Base-by-base conservation (phyloP, 2,329 filamentous ascomycete genomes). In the Pyricularia sp. region DNA sequence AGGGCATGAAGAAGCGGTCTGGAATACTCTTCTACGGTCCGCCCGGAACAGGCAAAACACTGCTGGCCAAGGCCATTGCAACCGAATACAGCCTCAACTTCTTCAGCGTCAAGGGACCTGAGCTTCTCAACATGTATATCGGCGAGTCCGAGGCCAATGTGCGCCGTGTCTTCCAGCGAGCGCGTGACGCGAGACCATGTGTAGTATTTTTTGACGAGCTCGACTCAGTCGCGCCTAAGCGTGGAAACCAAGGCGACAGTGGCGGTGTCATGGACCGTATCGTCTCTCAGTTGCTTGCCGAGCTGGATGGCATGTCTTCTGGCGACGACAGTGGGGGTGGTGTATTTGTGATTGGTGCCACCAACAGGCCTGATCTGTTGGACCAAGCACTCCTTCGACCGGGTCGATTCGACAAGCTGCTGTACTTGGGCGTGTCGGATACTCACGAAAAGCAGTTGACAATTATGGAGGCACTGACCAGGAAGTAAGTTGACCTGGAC, bases 211-310 rank as follows among this genome's bases (percentile, higher is more conserved):
- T 96, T 71, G 92, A 96, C 72, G 92, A 96, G 75, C 75, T 96
- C 69, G 92, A 96, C 75, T 94, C 90, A 0, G 93, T 97, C 2
- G 93, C 94, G 4, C 94, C 94, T 0, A 97, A 97, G 79, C 84
- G 94, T 76, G 94, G 94, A 49, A 97, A 97, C 72, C 93, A 97
- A 75, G 94, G 94, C 62, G 94, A 97, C 72, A 96, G 91, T 68
- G 93, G 94, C 65, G 94, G 94, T 72, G 94, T 97, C 65, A 97
- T 97, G 93, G 94, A 97, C 74, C 87, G 94, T 65, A 97, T 97
- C 69, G 93, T 99, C 63, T 94, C 89, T 66, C 94, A 97, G 78
- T 79, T 99, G 60, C 84, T 99, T 12, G 94, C 94, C 0, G 94
- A 99, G 77, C 81, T 99, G 26, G 94, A 99, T 73, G 94, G 94